Base-by-base conservation (phyloP, 176 grass and related monocot genomes). In the Carex pumila region DNA sequence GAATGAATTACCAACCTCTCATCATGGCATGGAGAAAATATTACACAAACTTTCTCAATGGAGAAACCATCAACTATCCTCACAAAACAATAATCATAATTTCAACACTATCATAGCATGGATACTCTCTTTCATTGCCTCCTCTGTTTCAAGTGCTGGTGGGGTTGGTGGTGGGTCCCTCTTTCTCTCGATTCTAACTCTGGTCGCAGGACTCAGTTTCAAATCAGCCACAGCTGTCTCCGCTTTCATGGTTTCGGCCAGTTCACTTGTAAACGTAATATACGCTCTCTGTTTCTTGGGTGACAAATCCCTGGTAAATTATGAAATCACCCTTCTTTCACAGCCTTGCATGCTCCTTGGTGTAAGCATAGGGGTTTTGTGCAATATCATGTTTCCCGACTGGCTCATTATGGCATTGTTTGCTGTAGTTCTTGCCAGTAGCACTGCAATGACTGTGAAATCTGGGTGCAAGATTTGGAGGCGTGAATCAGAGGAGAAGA, bases 401-500 rank as follows among this genome's bases (percentile, higher is more conserved):
- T 97, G 94, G 94, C 90, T 97, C 66, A 92, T 97, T 88, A 94
- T 88, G 18, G 86, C 17, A 64, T 65, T 92, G 54, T 97, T 97
- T 79, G 79, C 87, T 21, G 53, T 90, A 0, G 88, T 97, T 87
- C 92, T 97, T 41, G 90, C 88, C 17, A 89, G 29, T 78, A 92
- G 86, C 83, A 94, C 92, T 62, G 56, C 12, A 81, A 97, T 92
- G 90, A 97, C 92, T 30, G 84, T 83, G 59, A 71, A 88, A 55
- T 88, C 90, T 57, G 94, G 94, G 11, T 56, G 81, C 75, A 94
- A 80, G 85, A 87, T 93, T 71, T 97, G 91, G 94, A 81, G 86
- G 13, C 11, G 3, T 9, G 86, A 88, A 83, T 67, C 88, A 59
- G 94, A 91, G 81, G 89, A 88, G 87, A 66, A 8, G 73, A n/a